These are phyloP conservation scores for Ramicandelaber brevisporus DNA, from an alignment of 192 early-diverging fungal genomes.

Conservation along the genomic window DNA sequence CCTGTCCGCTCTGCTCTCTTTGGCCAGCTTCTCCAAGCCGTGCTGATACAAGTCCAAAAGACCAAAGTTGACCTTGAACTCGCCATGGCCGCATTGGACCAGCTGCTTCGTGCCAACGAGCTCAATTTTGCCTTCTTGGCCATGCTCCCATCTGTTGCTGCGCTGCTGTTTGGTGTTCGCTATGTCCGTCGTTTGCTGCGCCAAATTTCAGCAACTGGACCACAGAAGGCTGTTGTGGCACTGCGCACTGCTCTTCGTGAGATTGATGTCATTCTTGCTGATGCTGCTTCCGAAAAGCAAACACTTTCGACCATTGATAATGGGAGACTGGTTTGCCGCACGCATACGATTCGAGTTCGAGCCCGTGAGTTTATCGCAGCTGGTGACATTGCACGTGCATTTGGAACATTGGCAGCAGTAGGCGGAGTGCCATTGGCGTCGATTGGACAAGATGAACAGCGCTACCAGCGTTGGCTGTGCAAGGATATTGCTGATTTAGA, in stretches of 20 bases:
- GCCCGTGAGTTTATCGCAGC: no score
- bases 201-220: conserved; percentile 12
- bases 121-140: conserved; percentile 84
- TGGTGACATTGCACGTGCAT: conserved; percentile 18
- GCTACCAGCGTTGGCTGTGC: conserved; percentile 25
- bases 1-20: conserved; percentile 19
- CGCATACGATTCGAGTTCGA: conserved; percentile 29
- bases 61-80: conserved; percentile 82
- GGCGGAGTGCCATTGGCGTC: conserved; percentile 4
- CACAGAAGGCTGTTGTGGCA: conserved; percentile 12
- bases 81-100: conserved; percentile 77
- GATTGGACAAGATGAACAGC: conserved; percentile 16
- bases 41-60: conserved; percentile 74
- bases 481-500: conserved; percentile 62
- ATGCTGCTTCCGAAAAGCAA: conserved; percentile 3
- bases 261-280: conserved; percentile 29
- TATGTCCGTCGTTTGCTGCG: conserved; percentile 12
- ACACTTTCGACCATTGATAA: conserved; percentile 4
- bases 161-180: conserved; percentile 19
- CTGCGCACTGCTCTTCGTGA: conserved; percentile 24
- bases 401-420: conserved; percentile 8
- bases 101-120: conserved; percentile 79
- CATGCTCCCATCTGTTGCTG: conserved; percentile 38
- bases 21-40: conserved; percentile 39
- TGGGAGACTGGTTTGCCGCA: conserved; percentile 14